Conservation (phyloP, 1,139 yeast genomes). For the Diutina rugosa region DNA sequence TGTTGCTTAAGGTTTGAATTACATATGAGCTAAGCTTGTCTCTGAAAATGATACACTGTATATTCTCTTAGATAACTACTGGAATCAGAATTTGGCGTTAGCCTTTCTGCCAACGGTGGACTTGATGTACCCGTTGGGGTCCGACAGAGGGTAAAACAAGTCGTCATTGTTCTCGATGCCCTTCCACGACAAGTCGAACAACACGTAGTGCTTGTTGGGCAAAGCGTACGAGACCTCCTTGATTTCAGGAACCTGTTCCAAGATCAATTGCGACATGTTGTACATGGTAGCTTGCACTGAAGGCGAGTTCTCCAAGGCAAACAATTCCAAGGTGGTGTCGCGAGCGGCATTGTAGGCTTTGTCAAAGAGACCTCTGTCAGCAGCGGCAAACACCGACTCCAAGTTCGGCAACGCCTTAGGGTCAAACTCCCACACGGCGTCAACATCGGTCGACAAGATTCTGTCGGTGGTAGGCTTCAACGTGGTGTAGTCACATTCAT, state of each 20-base stretch:
- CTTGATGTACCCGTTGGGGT: constrained; percentile 85
- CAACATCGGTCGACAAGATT: constrained; percentile 78
- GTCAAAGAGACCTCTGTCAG: constrained; percentile 56
- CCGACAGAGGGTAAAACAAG: constrained; percentile 78
- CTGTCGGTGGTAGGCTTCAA: constrained; percentile 74
- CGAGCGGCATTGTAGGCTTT: constrained; percentile 47
- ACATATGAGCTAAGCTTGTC: no score
- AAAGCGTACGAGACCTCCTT: constrained; percentile 56
- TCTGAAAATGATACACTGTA: no score
- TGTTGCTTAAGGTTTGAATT: no score
- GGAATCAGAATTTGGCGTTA: constrained; percentile 21
- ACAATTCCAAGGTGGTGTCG: constrained; percentile 56
- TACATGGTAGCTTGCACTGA: constrained; percentile 95
- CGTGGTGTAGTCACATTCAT: constrained; percentile 80
- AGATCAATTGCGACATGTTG: constrained; percentile 71
- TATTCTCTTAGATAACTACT: no score
- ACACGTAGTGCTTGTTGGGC: constrained; percentile 86
- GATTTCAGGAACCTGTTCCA: constrained; percentile 42
- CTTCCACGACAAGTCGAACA: constrained; percentile 73
- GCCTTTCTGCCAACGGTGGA: constrained; percentile 62
- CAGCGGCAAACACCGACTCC: constrained; percentile 36
- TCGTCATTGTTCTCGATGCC: constrained; percentile 71
- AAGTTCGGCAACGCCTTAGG: constrained; percentile 28
- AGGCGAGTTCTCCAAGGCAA: constrained; percentile 78
- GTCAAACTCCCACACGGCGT: constrained; percentile 61